Evolutionary conservation across 2,329 filamentous ascomycete genomes (phyloP).

Genomic region (Calonectria multiphialidica): DNA sequence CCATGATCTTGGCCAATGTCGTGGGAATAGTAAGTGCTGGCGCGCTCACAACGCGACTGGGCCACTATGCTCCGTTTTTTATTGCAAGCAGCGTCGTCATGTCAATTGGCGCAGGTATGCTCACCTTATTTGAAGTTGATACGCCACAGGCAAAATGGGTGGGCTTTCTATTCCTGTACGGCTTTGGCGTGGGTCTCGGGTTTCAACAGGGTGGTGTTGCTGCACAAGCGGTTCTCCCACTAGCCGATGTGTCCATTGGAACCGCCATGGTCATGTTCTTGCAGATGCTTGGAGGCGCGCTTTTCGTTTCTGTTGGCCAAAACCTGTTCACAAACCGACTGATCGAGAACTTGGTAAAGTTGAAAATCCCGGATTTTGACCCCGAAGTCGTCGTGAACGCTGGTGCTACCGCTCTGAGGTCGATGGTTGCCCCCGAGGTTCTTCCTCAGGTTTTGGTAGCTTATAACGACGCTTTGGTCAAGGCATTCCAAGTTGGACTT

Average conservation of each 20-base stretch:
- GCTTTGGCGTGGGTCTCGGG: slow-evolving; percentile 11
- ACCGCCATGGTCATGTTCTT: slow-evolving; percentile 14
- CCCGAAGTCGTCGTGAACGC: slow-evolving; percentile 6
- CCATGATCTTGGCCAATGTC: slow-evolving; percentile 10
- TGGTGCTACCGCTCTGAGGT: slow-evolving; percentile 13
- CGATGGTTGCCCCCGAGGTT: neutral
- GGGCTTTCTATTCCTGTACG: slow-evolving; percentile 8
- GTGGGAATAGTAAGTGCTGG: neutral
- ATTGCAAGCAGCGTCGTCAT: slow-evolving; percentile 3
- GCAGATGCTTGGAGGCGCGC: slow-evolving; percentile 14
- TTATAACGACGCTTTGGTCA: slow-evolving; percentile 10
- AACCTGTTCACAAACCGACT: slow-evolving; percentile 14
- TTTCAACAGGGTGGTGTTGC: slow-evolving; percentile 12
- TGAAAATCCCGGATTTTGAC: slow-evolving; percentile 12
- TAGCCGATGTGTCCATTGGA: slow-evolving; percentile 13
- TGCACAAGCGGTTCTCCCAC: slow-evolving; percentile 11
- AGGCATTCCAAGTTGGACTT: neutral
- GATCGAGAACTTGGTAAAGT: neutral
- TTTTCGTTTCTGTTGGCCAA: slow-evolving; percentile 17
- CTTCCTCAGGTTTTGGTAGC: neutral
- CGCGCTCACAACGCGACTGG: neutral
- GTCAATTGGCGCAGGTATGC: slow-evolving; percentile 11
- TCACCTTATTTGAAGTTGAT: neutral
- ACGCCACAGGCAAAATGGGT: slow-evolving; percentile 4
- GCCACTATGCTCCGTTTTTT: slow-evolving; percentile 17